Conservation (phyloP, 768 basidiomycete genomes). For the Amanita muscaria region DNA sequence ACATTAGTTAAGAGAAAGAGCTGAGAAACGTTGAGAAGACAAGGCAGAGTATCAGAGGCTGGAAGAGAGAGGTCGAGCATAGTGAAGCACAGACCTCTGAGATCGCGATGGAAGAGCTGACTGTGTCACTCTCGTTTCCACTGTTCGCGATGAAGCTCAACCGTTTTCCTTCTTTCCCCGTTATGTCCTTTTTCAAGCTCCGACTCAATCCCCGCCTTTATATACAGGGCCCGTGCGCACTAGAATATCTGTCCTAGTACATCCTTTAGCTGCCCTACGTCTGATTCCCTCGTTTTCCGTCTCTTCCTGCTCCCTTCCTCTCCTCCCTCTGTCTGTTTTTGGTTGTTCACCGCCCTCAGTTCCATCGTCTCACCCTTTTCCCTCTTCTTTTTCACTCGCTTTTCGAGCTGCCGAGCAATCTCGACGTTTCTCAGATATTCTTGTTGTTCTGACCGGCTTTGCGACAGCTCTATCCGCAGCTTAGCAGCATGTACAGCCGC, state of each 20-base stretch:
- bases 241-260: slow-evolving; percentile 49
- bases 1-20: slow-evolving; percentile 61
- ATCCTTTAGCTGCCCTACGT: slow-evolving; percentile 22
- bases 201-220: slow-evolving; percentile 23
- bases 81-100: slow-evolving; percentile 90
- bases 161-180: slow-evolving; percentile 16
- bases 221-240: slow-evolving; percentile 26
- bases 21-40: slow-evolving; percentile 48
- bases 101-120: slow-evolving; percentile 45
- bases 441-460: slow-evolving; percentile 81
- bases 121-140: slow-evolving; percentile 34
- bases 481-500: slow-evolving; percentile 81
- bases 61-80: slow-evolving; percentile 77
- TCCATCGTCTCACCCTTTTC: slow-evolving; percentile 48
- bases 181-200: slow-evolving; percentile 30
- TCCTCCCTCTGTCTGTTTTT: slow-evolving; percentile 19
- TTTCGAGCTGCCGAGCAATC: slow-evolving; percentile 77
- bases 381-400: slow-evolving; percentile 61
- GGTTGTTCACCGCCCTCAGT: slow-evolving; percentile 26
- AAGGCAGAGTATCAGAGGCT: slow-evolving; percentile 65
- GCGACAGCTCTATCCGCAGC: slow-evolving; percentile 84
- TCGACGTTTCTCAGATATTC: slow-evolving; percentile 95
- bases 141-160: slow-evolving; percentile 56
- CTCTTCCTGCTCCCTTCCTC: slow-evolving; percentile 18
- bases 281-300: slow-evolving; percentile 13